Evolutionary conservation across 225 moss, liverwort and hornwort species (phyloP), one percentile per base, ranked within the genome.

Genomic region (Polytrichum formosum): DNA sequence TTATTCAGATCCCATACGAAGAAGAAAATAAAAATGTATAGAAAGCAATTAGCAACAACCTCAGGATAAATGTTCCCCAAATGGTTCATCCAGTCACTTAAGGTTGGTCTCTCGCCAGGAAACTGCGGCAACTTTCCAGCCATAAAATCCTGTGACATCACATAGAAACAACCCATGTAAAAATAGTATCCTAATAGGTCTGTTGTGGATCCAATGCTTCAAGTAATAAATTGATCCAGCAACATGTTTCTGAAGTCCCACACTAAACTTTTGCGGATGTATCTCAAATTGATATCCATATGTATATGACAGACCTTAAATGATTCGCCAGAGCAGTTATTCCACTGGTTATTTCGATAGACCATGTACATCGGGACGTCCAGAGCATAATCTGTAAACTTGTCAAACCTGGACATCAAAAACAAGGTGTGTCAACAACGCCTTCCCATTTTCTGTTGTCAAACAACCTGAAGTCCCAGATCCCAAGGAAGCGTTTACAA

Each of bases 51-150:
- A 31, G 31, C 31, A 31, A 31, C 6, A 56, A 85, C 93, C 87
- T 93, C 93, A 16, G 91, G 90, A 82, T 91, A 91, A 33, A 93
- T 91, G 17, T 91, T 93, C 54, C 91, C 90, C 55, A 93, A 69
- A 88, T 93, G 93, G 80, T 93, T 93, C 72, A 91, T 91, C 93
- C 93, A 93, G 67, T 93, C 93, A 67, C 73, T 88, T 59, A 91
- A 70, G 26, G 91, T 88, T 67, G 93, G 93, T 6, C 29, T 81
- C 25, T 81, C 86, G 72, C 90, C 93, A 66, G 93, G 90, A 27
- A 93, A 74, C 70, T 73, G 78, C 35, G 91, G 82, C 75, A 93
- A 74, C 75, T 78, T 88, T 23, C 93, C 93, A 60, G 83, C 89
- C 75, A 93, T 72, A 67, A 93, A 93, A 62, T 93, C 93, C 91